Percentiles rank a stretch among this genome's conserved stretches.
phyloP scores from a whole-genome alignment of 305 asterid genomes.

The Fraxinus ornus region DNA sequence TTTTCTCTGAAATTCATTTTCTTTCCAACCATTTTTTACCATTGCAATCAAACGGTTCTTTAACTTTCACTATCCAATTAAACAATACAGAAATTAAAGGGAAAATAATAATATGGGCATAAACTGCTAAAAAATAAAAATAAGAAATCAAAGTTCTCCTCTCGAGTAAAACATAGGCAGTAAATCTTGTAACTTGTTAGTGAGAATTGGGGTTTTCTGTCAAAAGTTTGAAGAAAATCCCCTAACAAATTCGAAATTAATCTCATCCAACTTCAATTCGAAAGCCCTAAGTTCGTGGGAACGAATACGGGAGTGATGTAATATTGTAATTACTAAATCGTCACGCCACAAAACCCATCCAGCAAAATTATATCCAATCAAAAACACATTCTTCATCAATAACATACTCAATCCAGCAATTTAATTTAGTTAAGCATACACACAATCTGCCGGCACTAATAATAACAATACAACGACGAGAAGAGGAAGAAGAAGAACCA shows the following conservation, averaged over 20 bases:
- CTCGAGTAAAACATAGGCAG: neutral
- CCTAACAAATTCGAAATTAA: neutral
- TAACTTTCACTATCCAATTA: neutral
- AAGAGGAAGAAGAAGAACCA: too few species aligned
- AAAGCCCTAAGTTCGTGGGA: neutral
- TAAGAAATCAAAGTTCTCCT: too few species aligned
- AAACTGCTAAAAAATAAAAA: neutral
- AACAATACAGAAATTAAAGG: neutral
- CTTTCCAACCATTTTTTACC: too few species aligned
- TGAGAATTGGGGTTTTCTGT: neutral
- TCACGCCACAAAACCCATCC: conserved; percentile 4
- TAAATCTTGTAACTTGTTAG: neutral
- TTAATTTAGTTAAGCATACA: too few species aligned
- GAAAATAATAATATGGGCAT: neutral
- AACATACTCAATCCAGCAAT: too few species aligned
- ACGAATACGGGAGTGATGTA: neutral
- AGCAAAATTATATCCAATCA: neutral
- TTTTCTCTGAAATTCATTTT: too few species aligned
- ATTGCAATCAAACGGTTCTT: neutral
- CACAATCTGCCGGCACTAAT: too few species aligned
- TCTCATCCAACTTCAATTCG: neutral
- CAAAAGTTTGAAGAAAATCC: neutral
- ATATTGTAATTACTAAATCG: neutral
- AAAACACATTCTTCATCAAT: neutral
- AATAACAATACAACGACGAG: too few species aligned